These are phyloP conservation scores for Orbilia ellipsospora DNA, from an alignment of 2,329 filamentous ascomycete species.

Conservation along the genomic window DNA sequence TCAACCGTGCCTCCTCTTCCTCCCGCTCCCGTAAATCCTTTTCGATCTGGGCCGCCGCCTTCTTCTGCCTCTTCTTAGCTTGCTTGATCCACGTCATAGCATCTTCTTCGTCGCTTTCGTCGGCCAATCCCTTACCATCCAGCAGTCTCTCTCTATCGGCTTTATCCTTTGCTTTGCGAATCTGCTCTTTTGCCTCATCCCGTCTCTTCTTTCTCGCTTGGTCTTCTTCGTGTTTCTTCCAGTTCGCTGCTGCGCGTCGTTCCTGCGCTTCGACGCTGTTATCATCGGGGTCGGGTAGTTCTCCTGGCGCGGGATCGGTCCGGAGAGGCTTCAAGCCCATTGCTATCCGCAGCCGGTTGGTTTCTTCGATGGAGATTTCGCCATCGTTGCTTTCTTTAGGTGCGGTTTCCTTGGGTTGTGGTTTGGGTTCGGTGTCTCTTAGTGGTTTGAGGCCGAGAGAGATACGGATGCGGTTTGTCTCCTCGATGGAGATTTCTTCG, in stretches of 20 bases:
- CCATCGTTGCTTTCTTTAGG: constrained; percentile 65
- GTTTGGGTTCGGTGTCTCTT: constrained; percentile 77
- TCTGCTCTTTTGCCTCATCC: constrained; percentile 81
- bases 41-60: constrained; percentile 79
- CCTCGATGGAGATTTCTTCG: constrained; percentile 76
- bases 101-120: constrained; percentile 71
- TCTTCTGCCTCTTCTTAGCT: constrained; percentile 93
- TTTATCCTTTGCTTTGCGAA: constrained; percentile 87
- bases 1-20: constrained; percentile 75
- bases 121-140: constrained; percentile 85
- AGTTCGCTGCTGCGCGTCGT: constrained; percentile 59
- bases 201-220: constrained; percentile 77
- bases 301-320: constrained; percentile 68
- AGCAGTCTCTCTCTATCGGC: constrained; percentile 80
- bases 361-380: constrained; percentile 82
- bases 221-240: constrained; percentile 73
- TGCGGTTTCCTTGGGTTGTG: constrained; percentile 64
- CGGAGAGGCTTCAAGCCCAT: constrained; percentile 91
- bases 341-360: constrained; percentile 88
- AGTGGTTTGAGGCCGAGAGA: constrained; percentile 91
- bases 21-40: constrained; percentile 72
- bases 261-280: constrained; percentile 76
- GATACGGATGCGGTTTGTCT: constrained; percentile 90
- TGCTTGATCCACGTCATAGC: constrained; percentile 87
- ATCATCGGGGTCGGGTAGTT: constrained; percentile 66